Evolutionary conservation across 116 monocot genomes (phyloP).

Genomic region (Dioscorea cayenensis): DNA sequence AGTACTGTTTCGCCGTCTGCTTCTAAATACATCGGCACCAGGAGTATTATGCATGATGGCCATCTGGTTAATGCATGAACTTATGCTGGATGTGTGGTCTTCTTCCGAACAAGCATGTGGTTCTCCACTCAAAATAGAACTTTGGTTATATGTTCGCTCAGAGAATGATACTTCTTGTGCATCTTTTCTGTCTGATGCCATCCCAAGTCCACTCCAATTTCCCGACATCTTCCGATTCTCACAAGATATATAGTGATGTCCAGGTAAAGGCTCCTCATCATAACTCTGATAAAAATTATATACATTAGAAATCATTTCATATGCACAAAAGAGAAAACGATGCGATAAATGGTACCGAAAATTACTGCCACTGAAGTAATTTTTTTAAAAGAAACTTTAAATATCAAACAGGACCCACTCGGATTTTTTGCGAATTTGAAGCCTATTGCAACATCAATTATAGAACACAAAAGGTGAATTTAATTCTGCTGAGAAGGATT

Average conservation of each 20-base stretch:
- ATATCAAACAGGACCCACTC: no score
- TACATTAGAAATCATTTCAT: neutral
- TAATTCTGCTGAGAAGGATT: neutral
- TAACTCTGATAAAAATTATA: constrained; percentile 47
- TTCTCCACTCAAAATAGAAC: constrained; percentile 31
- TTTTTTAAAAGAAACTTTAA: no score
- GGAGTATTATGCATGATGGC: constrained; percentile 10
- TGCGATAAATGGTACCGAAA: no score
- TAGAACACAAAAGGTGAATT: neutral
- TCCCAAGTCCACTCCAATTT: constrained; percentile 37
- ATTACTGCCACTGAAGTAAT: no score
- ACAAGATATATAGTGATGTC: constrained; percentile 26
- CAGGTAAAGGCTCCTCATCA: constrained; percentile 47
- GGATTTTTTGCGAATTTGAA: no score
- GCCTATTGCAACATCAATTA: no score
- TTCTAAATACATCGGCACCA: constrained; percentile 20
- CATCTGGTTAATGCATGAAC: constrained; percentile 28
- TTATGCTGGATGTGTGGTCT: constrained; percentile 27
- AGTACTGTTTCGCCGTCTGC: constrained; percentile 38
- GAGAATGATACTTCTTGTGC: constrained; percentile 15
- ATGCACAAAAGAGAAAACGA: neutral
- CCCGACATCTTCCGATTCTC: constrained; percentile 51
- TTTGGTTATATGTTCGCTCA: constrained; percentile 24
- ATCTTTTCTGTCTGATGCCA: constrained; percentile 31
- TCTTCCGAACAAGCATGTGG: constrained; percentile 20